phyloP scores from a whole-genome alignment of 441 rosid genomes.

The Sinapis alba region DNA sequence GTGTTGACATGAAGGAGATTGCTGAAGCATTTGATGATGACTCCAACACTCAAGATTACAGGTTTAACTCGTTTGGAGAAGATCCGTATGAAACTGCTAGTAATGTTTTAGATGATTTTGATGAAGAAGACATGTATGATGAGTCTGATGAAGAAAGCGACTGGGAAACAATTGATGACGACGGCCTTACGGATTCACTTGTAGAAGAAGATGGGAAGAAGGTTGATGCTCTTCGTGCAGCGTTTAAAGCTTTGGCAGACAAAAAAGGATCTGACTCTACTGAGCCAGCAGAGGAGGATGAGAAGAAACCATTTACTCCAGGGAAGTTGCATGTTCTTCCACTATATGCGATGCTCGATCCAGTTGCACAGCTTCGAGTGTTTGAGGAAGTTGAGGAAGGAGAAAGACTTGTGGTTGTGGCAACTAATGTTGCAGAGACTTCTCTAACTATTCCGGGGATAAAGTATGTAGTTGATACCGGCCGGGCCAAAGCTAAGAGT shows the following conservation, averaged over 20 bases:
- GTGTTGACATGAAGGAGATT: no score
- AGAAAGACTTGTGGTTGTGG: constrained; percentile 82
- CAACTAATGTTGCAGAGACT: constrained; percentile 65
- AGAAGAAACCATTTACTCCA: constrained; percentile 33
- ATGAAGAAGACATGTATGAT: not conserved
- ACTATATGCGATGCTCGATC: constrained; percentile 91
- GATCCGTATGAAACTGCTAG: constrained; percentile 46
- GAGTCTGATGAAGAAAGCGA: constrained; percentile 76
- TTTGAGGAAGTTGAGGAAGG: constrained; percentile 84
- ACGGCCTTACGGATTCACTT: constrained; percentile 30
- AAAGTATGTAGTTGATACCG: constrained; percentile 94
- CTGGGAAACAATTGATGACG: constrained; percentile 51
- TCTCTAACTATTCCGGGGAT: constrained; percentile 30
- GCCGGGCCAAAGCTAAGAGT: constrained; percentile 84
- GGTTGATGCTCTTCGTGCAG: constrained; percentile 66
- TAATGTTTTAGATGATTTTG: constrained; percentile 36
- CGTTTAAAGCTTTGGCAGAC: constrained; percentile 70
- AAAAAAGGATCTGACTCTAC: constrained; percentile 37
- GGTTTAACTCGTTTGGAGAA: constrained; percentile 28
- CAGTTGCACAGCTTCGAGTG: constrained; percentile 82
- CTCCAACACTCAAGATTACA: not conserved
- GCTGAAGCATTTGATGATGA: no score
- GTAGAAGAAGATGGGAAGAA: constrained; percentile 41
- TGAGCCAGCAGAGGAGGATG: constrained; percentile 41
- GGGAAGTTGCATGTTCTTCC: constrained; percentile 66